A percentile compares a stretch with the other conserved stretches of the same genome.
Evolutionary conservation across 495 filamentous ascomycete species (phyloP).

Genomic region (Tuber indicum): DNA sequence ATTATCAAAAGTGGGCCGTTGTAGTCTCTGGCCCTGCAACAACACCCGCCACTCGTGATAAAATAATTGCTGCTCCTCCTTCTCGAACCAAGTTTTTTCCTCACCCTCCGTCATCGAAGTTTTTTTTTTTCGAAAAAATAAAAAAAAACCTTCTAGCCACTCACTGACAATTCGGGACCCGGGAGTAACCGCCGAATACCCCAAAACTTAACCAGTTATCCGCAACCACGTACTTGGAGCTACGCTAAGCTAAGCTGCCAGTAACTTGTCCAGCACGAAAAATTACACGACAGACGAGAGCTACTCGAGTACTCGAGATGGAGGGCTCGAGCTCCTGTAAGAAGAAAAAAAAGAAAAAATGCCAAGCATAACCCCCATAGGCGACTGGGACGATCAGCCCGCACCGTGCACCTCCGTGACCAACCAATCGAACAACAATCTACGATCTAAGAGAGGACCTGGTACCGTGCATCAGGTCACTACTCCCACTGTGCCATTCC

Average conservation of each 20-base stretch:
- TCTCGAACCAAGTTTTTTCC: background rate
- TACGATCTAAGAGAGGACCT: conserved; percentile 53
- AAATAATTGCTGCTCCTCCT: background rate
- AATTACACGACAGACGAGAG: background rate
- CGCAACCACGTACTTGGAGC: background rate
- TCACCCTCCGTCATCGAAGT: background rate
- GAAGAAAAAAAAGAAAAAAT: conserved; percentile 8
- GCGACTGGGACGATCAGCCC: conserved; percentile 56
- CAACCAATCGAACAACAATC: conserved; percentile 47
- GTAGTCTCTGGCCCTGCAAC: background rate
- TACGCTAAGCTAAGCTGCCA: background rate
- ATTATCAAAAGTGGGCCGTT: background rate
- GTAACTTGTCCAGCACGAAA: background rate
- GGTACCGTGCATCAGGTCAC: conserved; percentile 44
- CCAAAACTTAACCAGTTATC: background rate
- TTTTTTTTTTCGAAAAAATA: background rate
- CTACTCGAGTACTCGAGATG: background rate
- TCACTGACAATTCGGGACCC: background rate
- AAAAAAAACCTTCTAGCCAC: background rate
- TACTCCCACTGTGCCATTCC: conserved; percentile 43
- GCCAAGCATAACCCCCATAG: conserved; percentile 49
- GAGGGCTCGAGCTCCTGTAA: background rate
- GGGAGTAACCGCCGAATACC: background rate
- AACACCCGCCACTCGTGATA: background rate
- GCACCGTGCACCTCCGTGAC: conserved; percentile 51